phyloP scores from a whole-genome alignment of 2,329 filamentous ascomycete species.

The Monosporascus sp. region DNA sequence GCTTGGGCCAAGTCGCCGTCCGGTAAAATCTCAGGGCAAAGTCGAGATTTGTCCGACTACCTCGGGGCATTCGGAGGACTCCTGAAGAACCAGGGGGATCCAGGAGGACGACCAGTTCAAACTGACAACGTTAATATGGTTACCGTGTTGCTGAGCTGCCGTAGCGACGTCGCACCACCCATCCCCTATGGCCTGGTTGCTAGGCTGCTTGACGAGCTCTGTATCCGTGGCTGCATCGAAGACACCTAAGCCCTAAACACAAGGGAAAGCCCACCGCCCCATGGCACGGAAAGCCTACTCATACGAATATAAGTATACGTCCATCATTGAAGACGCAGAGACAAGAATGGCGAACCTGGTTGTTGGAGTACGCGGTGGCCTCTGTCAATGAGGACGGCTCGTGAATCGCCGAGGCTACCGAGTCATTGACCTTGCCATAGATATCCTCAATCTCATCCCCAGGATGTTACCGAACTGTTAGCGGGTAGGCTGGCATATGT shows the following conservation, averaged over 20 bases:
- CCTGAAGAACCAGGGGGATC: constrained; percentile 6
- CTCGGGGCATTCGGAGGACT: constrained; percentile 3
- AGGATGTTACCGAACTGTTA: constrained; percentile 4
- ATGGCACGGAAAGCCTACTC: constrained; percentile 1
- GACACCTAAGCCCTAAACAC: constrained; percentile 6
- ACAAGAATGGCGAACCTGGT: background rate
- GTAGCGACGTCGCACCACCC: constrained; percentile 8
- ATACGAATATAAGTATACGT: no score
- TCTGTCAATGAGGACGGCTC: constrained; percentile 3
- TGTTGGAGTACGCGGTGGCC: constrained; percentile 3
- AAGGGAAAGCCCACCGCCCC: constrained; percentile 5
- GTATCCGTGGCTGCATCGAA: constrained; percentile 3
- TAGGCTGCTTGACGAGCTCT: constrained; percentile 2
- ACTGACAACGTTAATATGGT: constrained; percentile 4
- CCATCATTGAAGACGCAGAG: no score
- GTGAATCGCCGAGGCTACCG: constrained; percentile 1
- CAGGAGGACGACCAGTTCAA: constrained; percentile 8
- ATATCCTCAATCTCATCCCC: constrained; percentile 8
- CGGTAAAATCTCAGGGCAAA: constrained; percentile 7
- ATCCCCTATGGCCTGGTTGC: constrained; percentile 6
- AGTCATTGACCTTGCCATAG: constrained; percentile 3
- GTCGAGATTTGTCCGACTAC: constrained; percentile 1
- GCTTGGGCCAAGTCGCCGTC: constrained; percentile 1
- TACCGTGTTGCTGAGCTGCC: constrained; percentile 1
- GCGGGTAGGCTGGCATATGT: constrained; percentile 7